Evolutionary conservation across 495 filamentous ascomycete genomes (phyloP), one percentile per base, ranked within the genome.

Genomic region (Lichenothelia convexa): DNA sequence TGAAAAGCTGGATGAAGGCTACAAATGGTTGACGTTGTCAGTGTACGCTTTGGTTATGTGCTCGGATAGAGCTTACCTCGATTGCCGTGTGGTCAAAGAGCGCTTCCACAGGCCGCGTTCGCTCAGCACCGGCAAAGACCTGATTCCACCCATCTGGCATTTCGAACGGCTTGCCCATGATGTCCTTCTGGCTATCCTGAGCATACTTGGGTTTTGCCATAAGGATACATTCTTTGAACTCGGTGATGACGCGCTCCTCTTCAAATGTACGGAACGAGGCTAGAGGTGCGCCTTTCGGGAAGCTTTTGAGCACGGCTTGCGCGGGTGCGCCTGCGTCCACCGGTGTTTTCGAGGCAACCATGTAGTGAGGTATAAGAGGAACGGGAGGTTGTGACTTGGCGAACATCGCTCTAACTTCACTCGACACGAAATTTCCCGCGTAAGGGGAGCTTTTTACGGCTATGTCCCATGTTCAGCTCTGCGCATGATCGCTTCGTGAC

Each of bases 201-300:
- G 43, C 39, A 38, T 79, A 71, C 17, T 70, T 67, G n/a, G 68
- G 65, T 87, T 87, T 95, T 19, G 85, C 71, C 51, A 92, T 80
- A 18, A 94, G 87, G 30, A 93, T 84, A 32, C 77, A 87, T 61
- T 97, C 91, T 61, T 97, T 97, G 66, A 94, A 97, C 50, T 93
- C 82, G 26, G 78, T 80, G 17, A 95, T 59, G 11, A 93, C 78
- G 30, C 89, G 80, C 47, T 95, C 91, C 64, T 97, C 91, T 56
- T 94, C 71, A 19, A 83, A 69, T 12, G 62, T 62, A 43, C 78
- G 73, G 67, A 82, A 95, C 21, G 76, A 78, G 3, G 66, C 66
- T 34, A 70, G 57, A 5, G 84, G 78, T 27, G 74, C 67, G n/a
- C n/a, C n/a, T 40, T 59, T 60, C 6, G 64, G 56, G 51, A 83